These are phyloP conservation scores for Chaetomium tenue DNA, from an alignment of 495 filamentous ascomycete genomes.

Conservation along the genomic window DNA sequence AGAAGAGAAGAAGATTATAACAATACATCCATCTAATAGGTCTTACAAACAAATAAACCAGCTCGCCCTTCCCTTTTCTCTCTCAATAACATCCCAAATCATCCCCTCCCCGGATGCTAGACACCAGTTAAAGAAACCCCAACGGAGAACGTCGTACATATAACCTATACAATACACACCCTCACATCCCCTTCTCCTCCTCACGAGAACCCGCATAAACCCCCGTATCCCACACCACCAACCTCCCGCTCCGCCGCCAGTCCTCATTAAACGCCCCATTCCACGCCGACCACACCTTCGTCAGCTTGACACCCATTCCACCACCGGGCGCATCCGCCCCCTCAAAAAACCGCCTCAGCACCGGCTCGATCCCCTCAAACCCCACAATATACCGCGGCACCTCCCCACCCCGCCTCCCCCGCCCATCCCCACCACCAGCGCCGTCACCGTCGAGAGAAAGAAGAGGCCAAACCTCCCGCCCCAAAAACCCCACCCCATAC, in stretches of 20 bases:
- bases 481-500: constrained; percentile 54
- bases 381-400: constrained; percentile 56
- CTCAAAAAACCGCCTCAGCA: constrained; percentile 46
- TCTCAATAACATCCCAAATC: neutral
- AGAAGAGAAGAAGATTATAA: no score
- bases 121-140: neutral
- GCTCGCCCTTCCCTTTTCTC: no score
- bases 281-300: constrained; percentile 66
- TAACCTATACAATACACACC: constrained; percentile 7
- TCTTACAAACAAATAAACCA: no score
- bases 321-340: constrained; percentile 45
- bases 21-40: no score
- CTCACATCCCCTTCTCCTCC: constrained; percentile 1
- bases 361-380: constrained; percentile 52
- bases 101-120: neutral
- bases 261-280: constrained; percentile 90
- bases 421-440: constrained; percentile 2
- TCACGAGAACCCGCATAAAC: constrained; percentile 27
- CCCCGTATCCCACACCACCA: constrained; percentile 72
- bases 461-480: constrained; percentile 40
- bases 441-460: constrained; percentile 1
- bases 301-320: constrained; percentile 45
- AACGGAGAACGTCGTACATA: neutral
- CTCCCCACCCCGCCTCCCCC: constrained; percentile 35
- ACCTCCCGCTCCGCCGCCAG: constrained; percentile 75